Evolutionary conservation across 2,329 filamentous ascomycete genomes (phyloP), one percentile per base, ranked within the genome.

Genomic region (Truncatella angustata): DNA sequence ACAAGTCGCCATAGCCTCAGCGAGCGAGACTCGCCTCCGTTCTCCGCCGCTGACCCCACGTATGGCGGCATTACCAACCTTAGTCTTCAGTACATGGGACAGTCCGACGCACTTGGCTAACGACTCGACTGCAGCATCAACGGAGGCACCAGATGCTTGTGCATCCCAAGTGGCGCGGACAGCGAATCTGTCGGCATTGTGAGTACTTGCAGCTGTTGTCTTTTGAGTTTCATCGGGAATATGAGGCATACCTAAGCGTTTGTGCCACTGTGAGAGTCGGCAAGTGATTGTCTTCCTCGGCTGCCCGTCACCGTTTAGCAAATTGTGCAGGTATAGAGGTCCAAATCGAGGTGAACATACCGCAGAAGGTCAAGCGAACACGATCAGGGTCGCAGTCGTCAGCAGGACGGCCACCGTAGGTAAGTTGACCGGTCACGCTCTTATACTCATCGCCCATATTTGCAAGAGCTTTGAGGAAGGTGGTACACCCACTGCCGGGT

Each of bases 1-100:
- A n/a, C n/a, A n/a, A n/a, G n/a, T n/a, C n/a, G n/a, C n/a, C n/a
- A 79, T 74, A 9, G 81, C 81, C 66, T 85, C 82, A 39, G 81
- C 77, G 56, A 85, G 85, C 57, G 80, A 84, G 23, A 85, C 84
- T 63, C 85, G 80, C 72, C 85, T 85, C 49, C 85, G 78, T 75
- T 91, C 87, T 64, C 87, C 88, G 64, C 87, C 87, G 24, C 82
- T 87, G 9, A 91, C 86, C 67, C 87, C 87, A 53, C 87, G 84
- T 7, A 88, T 76, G 26, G 83, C 78, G 54, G 86, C 85, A 56
- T 87, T 83, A 2, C 87, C 87, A 23, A 90, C 84, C 57, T 82
- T 82, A 0, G 86, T 90, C 40, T 81, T 73, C 49, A 85, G 67
- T 4, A 84, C 86, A 58, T 87, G 84, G 14, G 67, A 77, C 77